Base-by-base conservation (phyloP, 768 basidiomycete species). In the Tricholoma sp. region DNA sequence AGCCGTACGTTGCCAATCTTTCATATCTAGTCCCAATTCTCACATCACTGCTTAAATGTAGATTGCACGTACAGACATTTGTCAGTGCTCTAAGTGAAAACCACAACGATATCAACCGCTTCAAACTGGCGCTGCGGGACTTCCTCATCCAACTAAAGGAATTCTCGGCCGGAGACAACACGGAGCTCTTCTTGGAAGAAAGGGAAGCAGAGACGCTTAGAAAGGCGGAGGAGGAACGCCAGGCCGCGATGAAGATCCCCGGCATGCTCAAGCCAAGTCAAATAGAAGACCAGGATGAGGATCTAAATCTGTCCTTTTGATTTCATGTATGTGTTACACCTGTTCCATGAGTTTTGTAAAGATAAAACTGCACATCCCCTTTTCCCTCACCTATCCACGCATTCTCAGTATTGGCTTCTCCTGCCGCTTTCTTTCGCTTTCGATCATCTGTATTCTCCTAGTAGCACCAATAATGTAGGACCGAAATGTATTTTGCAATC, bases 111-210 rank as follows among this genome's bases (percentile, higher is more conserved):
- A 83, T 87, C 71, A 89, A 87, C 64, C 84, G 88, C 61, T 99
- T 98, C 86, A 98, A 98, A 75, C 76, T 92, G 62, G 87, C 89
- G 13, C 79, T 98, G 48, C 91, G 96, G 56, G 97, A 98, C 73
- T 99, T 98, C 87, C 83, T 99, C 53, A 93, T 99, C 62, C 90
- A 94, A 63, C 84, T 99, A 60, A 97, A 96, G 69, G 97, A 98
- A 72, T 98, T 97, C 76, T 94, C 93, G 6, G 69, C 70, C 5
- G 91, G 88, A 5, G 94, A 97, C 66, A 95, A 96, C 61, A 76
- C 94, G 8, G 97, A 98, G 61, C 76, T 98, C 39, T 98, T 80
- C 75, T 76, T 92, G 61, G 96, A 98, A 65, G 96, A 98, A 73
- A 96, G 93, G 72, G 95, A 98, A 69, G 81, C 83, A 3, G 96